Conservation (phyloP, 1,139 yeast species). For the Hanseniaspora gamundiae region DNA sequence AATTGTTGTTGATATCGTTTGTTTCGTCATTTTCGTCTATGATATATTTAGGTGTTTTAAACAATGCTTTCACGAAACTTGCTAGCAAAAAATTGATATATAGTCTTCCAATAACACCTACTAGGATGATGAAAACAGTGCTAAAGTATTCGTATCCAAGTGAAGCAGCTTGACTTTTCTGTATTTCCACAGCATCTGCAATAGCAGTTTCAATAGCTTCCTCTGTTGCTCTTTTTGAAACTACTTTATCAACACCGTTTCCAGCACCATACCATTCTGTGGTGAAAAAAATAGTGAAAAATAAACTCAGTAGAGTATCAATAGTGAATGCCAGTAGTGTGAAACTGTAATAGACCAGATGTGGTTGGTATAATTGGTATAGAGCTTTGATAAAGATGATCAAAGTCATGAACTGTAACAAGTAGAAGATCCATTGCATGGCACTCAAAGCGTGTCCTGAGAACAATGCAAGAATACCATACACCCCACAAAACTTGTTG, state of each 20-base stretch:
- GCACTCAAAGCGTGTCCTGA: conserved; percentile 82
- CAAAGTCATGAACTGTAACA: conserved; percentile 48
- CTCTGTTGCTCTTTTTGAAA: not conserved
- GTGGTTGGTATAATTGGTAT: conserved; percentile 35
- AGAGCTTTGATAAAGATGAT: conserved; percentile 61
- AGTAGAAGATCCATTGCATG: conserved; percentile 74
- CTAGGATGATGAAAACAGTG: conserved; percentile 45
- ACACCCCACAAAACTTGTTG: conserved; percentile 82
- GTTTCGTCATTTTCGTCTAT: conserved; percentile 15
- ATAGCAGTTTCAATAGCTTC: conserved; percentile 5
- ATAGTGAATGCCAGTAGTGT: conserved; percentile 50
- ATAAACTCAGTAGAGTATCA: conserved; percentile 55
- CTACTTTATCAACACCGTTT: conserved; percentile 6
- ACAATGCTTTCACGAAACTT: conserved; percentile 41
- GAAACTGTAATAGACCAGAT: conserved; percentile 40
- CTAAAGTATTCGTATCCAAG: conserved; percentile 59
- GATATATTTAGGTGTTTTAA: conserved; percentile 24
- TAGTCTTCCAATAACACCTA: conserved; percentile 41
- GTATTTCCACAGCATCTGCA: conserved; percentile 8
- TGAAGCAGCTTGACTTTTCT: conserved; percentile 46
- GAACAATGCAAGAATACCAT: conserved; percentile 73
- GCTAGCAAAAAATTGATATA: conserved; percentile 53
- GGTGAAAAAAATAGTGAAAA: conserved; percentile 65
- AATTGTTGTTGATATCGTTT: conserved; percentile 25
- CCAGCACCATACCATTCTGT: conserved; percentile 58